A percentile compares a stretch with the other conserved stretches of the same genome.
These are phyloP conservation scores for Salix brachista DNA, from an alignment of 345 rosid species.

Conservation along the genomic window DNA sequence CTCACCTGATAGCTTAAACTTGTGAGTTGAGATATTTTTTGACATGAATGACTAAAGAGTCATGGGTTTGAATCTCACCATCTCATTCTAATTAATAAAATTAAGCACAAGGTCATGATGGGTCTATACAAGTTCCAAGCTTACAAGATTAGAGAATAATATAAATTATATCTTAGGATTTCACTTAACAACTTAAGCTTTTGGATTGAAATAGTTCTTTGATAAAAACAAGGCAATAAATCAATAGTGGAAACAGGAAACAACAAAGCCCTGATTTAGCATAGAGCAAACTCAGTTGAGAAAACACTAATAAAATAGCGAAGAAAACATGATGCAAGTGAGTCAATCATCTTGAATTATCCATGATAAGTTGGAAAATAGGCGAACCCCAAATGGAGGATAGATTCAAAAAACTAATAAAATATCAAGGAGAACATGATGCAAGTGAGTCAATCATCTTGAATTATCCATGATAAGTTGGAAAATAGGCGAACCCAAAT, in stretches of 20 bases:
- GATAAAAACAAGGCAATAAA: background rate
- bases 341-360: background rate
- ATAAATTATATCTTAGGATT: no score
- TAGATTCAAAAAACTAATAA: background rate
- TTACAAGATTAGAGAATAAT: no score
- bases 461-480: background rate
- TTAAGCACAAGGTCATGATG: background rate
- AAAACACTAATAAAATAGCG: background rate
- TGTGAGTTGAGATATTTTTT: background rate
- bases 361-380: background rate
- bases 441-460: background rate
- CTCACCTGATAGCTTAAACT: background rate
- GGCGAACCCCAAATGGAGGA: background rate
- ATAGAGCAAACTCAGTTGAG: background rate
- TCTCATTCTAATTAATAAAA: background rate
- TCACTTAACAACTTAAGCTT: background rate
- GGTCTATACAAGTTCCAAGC: background rate
- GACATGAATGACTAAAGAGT: background rate
- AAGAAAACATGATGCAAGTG: background rate
- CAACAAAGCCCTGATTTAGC: background rate
- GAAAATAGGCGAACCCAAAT: background rate
- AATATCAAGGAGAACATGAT: background rate
- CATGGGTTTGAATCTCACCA: background rate
- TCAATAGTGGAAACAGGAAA: background rate
- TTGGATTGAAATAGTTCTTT: no score